Base-by-base conservation (phyloP, 1,139 yeast genomes). In the Candida sojae region DNA sequence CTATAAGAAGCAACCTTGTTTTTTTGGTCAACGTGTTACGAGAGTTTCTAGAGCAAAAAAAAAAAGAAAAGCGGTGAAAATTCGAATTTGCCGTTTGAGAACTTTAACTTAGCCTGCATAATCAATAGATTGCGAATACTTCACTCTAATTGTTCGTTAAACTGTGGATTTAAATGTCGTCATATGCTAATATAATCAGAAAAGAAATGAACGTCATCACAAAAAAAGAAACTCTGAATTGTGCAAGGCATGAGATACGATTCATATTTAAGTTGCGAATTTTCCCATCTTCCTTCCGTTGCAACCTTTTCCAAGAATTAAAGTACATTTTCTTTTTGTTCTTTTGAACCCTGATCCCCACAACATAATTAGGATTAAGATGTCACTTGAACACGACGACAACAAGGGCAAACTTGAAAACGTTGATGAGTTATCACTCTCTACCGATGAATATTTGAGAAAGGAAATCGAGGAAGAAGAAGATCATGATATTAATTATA, bases 401-500 rank as follows among this genome's bases (percentile, higher is more conserved):
- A 26, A 13, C 32, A 38, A 38, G 17, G 25, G 17, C 23, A 35
- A 42, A 9, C 26, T 34, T 35, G 44, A 42, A 17, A 30, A 34
- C 6, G 17, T 17, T 7, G 44, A 42, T 4, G 44, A 33, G 13
- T 28, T 12, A 10, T 45, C 52, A 3, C 41, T 47, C 8, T 52
- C 51, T 21, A 46, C 55, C 9, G 55, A 53, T 30, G 41, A 48
- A 9, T 53, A 43, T 34, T 43, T 53, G 33, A 32, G 48, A 31
- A 53, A 53, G 36, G 49, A 53, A 25, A 33, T 53, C 3, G 51
- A 49, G 7, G 39, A 44, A 12, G 56, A 53, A 12, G 23, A 38
- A 31, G 29, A 38, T 9, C 51, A 53, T 43, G 40, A 34, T 57
- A 79, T 80, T 62, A 73, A 79, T 61, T 80, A 79, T 54, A 63